Evolutionary conservation across 176 grass and related monocot species (phyloP).

Genomic region (Melocanna baccifera): DNA sequence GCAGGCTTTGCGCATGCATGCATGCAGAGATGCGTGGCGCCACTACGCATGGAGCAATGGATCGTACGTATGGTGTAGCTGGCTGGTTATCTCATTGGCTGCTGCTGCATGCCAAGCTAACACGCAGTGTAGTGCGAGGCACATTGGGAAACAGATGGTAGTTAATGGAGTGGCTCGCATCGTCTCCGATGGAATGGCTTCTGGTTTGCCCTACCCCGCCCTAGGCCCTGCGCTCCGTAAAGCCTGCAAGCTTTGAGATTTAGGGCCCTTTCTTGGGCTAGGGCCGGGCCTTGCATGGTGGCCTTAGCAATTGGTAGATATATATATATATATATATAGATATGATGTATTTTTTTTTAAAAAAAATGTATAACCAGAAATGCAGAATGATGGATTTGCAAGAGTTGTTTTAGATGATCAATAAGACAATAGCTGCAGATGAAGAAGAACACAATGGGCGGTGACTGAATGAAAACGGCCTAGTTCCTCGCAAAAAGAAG

Average conservation of each 20-base stretch:
- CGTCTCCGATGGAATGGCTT: neutral
- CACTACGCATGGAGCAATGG: neutral
- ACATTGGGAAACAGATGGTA: constrained; percentile 9
- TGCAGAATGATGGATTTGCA: no score
- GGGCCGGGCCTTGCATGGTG: neutral
- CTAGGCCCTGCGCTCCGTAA: neutral
- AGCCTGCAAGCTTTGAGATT: neutral
- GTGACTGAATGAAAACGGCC: no score
- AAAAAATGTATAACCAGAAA: no score
- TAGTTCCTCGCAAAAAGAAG: no score
- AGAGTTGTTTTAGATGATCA: no score
- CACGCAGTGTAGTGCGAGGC: neutral
- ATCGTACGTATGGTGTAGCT: neutral
- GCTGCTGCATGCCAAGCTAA: neutral
- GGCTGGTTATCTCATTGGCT: neutral
- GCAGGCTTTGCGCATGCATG: neutral
- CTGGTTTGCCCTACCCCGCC: neutral
- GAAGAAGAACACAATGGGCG: no score
- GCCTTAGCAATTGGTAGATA: no score
- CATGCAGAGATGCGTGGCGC: neutral
- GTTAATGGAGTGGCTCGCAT: constrained; percentile 10
- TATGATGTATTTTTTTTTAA: no score
- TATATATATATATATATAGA: no score
- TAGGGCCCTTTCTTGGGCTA: neutral
- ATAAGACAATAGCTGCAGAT: no score